Base-by-base conservation (phyloP, 441 rosid species). In the Gossypium aridum region DNA sequence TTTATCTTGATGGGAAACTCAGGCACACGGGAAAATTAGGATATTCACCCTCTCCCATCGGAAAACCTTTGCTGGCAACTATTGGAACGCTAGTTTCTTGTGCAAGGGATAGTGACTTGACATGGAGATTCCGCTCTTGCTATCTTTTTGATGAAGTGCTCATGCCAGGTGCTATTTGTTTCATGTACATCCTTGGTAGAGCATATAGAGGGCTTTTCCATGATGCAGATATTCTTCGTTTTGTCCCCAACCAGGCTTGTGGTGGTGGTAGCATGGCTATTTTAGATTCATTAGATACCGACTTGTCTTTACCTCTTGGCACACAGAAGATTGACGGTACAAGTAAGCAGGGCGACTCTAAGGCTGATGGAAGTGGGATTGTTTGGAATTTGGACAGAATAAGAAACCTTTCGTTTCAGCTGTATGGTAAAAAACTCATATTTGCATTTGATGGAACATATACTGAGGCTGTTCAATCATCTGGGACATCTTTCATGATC, bases 181-280 rank as follows among this genome's bases (percentile, higher is more conserved):
- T 97, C 82, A 97, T 97, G 98, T 93, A 95, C 84, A 88, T 97
- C 82, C 98, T 97, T 81, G 99, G 99, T 77, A 91, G 96, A 86
- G 98, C 98, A 76, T 95, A 97, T 82, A 93, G 90, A 86, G 99
- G 99, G 76, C 95, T 97, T 60, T 95, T 90, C 83, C 99, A 95
- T 80, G 99, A 97, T 78, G 82, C 99, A 1, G 92, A 95, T 79
- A 93, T 97, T 82, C 90, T 93, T 51, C 96, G 91, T 62, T 93
- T 97, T 90, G 99, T 97, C 28, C 98, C 99, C 73, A 90, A 90
- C 84, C 99, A 97, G 86, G 99, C 99, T 73, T 97, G 99, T 85
- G 98, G 98, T 78, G 99, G 99, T 80, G 99, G 95, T 74, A 93
- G 95, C 86, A 92, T 97, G 99, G 99, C 99, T 64, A 95, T 95